Evolutionary conservation across 352 stramenopile species (phyloP), one percentile per base, ranked within the genome.

Genomic region (Pythium dissotocum): DNA sequence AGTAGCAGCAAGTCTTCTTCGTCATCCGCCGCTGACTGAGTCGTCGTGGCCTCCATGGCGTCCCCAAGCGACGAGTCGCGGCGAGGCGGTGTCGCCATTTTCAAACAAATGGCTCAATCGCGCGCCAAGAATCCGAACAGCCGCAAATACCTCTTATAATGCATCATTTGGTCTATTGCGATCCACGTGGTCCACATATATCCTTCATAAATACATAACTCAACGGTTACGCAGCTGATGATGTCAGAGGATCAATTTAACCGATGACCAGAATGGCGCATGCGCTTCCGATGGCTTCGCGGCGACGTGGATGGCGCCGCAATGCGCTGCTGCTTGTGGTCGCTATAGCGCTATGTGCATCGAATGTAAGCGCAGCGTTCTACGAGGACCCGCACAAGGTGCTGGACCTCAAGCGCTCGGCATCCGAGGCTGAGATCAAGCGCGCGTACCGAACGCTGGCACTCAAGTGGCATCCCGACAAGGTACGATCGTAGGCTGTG

Each of bases 401-500:
- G 58, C 73, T 95, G 55, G 85, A 84, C 9, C 58, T 95, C 24
- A 63, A 65, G 58, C 78, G 77, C 5, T 84, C 80, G 30, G 84
- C 87, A 7, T 86, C 85, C 7, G 85, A 93, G 59, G 75, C 54
- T 53, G 85, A 94, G 66, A 89, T 95, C 74, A 94, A 94, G 72
- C 84, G 83, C 57, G 87, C 87, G 32, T 98, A 98, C 61, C 80
- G 88, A 5, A 75, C 82, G 44, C 67, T 97, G 32, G 90, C 91
- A 30, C 75, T 97, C 44, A 96, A 98, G 65, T 95, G 87, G 80
- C 91, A 98, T 61, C 91, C 91, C 4, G 91, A 98, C 75, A 97
- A 97, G 75, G 89, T 94, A 9, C 14, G 60, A 52, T 8, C 54
- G 13, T 40, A 30, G 16, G 10, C 26, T 53, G 24, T 54, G 21